Base-by-base conservation (phyloP, 1,284 basidiomycete genomes). In the Stereum hirsutum region DNA sequence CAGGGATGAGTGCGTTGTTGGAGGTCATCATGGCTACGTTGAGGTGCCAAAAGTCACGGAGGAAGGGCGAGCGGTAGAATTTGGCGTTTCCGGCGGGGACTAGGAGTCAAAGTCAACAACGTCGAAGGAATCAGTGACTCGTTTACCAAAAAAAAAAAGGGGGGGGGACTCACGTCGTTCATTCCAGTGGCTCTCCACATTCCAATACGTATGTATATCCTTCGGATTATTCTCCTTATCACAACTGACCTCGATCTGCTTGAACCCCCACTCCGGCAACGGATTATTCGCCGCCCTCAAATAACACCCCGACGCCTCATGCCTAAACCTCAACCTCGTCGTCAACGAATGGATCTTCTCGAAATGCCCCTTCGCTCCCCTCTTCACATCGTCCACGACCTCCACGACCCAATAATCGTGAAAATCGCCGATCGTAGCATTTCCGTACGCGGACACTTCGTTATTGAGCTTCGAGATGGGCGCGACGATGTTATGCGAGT, bases 11-110 rank as follows among this genome's bases (percentile, higher is more conserved):
- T 0, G 96, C 94, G 60, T 99, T 99, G 72, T 99, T 99, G 4
- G 94, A 96, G 0, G 93, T 97, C 91, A 96, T 95, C 96, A 99
- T 99, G 12, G 94, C 95, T 12, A 99, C 90, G 57, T 99, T 99
- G 46, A 99, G 78, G 62, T 99, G 95, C 80, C 92, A 93, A 65
- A 99, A 98, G 65, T 99, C 95, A 44, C 88, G 83, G 44, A 97
- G 68, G 75, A 99, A 99, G 0, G 94, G 88, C 2, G 95, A 96
- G 34, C 69, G 74, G 69, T 95, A 96, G 46, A 85, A 77, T 57
- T 89, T 90, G 42, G 74, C 72, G 44, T 95, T 74, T 3, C 89
- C 94, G 4, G 77, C 56, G 4, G 92, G 90, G 5, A 99, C 90
- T 94, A 19, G 12, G 56, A 25, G 3, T 28, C 1, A n/a, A 10